Conservation (phyloP, 345 rosid species). For the Psidium guajava region DNA sequence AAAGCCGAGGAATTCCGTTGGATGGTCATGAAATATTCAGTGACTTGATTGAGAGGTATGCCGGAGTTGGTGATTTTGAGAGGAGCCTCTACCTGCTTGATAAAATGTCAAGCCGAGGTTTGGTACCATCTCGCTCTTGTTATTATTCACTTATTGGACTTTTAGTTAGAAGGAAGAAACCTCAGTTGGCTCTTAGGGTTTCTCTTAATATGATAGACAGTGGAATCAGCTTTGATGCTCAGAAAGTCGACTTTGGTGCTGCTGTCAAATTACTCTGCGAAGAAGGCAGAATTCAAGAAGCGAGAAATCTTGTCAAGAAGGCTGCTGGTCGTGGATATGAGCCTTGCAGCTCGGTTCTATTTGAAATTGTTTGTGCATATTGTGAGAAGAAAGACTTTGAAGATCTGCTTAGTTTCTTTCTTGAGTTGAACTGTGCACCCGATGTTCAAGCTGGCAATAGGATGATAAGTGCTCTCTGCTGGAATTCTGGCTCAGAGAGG, state of each 20-base stretch:
- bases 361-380: constrained; percentile 48
- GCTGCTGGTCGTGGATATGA: constrained; percentile 29
- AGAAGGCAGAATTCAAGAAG: constrained; percentile 52
- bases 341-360: constrained; percentile 21
- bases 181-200: constrained; percentile 35
- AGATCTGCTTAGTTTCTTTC: constrained; percentile 44
- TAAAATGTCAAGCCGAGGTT: constrained; percentile 31
- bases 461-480: constrained; percentile 42
- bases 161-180: constrained; percentile 31
- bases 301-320: constrained; percentile 50
- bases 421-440: constrained; percentile 30
- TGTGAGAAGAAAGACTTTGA: constrained; percentile 68
- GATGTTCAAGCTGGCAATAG: constrained; percentile 43
- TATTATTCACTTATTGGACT: constrained; percentile 32
- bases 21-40: constrained; percentile 25
- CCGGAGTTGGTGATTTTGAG: constrained; percentile 27
- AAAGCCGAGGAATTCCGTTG: constrained; percentile 26
- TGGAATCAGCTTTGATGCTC: constrained; percentile 9
- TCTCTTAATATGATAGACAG: constrained; percentile 42
- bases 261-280: constrained; percentile 48
- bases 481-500: constrained; percentile 36
- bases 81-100: constrained; percentile 46
- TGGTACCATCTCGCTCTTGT: constrained; percentile 30
- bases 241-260: constrained; percentile 21
- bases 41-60: constrained; percentile 40